Evolutionary conservation across 768 basidiomycete genomes (phyloP), one percentile per base, ranked within the genome.

Genomic region (Krasilnikovozyma curviuscula): DNA sequence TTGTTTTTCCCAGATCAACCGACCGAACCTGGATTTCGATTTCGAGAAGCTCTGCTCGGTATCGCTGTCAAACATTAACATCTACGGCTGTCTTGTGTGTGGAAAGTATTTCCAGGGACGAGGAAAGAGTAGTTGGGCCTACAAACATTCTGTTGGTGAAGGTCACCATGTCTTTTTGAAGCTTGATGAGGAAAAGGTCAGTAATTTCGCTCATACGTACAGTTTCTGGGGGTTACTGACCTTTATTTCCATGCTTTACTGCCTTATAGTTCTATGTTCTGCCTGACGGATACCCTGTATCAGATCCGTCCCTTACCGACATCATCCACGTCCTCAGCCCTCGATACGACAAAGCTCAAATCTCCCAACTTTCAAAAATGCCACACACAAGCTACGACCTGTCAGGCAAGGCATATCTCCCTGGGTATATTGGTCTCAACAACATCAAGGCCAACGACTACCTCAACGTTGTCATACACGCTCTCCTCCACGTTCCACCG

Each of bases 1-100:
- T 32, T 19, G 24, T 51, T 29, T 48, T 29, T 21, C n/a, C 27
- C 61, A 95, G 89, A 83, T 97, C 55, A 86, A 93, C 63, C 75
- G 93, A 53, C 75, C 73, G 40, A 71, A 77, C 38, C 75, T 98
- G 49, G 93, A 98, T 66, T 98, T 98, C 67, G 93, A 98, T 67
- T 98, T 98, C 58, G 93, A 98, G 68, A 88, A 91, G 71, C 75
- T 97, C 24, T 98, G 93, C 71, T 95, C 91, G 8, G 84, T 97
- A 44, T 93, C 85, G 30, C 71, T 85, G 46, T 82, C 83, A 34
- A 91, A 97, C 66, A 88, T 93, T 71, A 93, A 98, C 66, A 82
- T 81, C 54, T 98, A 98, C 61, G 86, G 84, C 29, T 98, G 93
- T 62, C 75, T 98, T 45, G 89, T 97, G 14, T 89, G 85, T 62